A percentile compares a stretch with the other conserved stretches of the same genome.
phyloP scores from a whole-genome alignment of 495 filamentous ascomycete genomes.

The Chaetomium cochliodes region DNA sequence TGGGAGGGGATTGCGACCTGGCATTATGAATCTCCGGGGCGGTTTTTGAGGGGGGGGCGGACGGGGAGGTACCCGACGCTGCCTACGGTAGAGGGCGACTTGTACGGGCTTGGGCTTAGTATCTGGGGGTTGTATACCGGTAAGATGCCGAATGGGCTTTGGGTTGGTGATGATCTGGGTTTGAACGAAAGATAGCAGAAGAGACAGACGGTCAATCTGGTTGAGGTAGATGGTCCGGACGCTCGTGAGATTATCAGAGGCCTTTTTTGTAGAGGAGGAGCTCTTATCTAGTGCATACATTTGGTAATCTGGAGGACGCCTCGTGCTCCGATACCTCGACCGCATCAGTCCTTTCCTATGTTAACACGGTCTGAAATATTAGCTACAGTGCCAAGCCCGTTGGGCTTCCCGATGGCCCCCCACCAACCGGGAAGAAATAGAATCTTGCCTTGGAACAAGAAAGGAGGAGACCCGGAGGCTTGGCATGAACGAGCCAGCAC shows the following conservation, averaged over 20 bases:
- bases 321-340: too few relatives aligned
- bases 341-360: too few relatives aligned
- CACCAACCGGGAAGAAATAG: too few relatives aligned
- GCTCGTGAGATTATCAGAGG: slow-evolving; percentile 12
- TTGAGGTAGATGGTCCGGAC: slow-evolving; percentile 10
- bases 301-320: not conserved
- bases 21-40: slow-evolving; percentile 18
- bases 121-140: slow-evolving; percentile 23
- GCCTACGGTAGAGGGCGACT: slow-evolving; percentile 18
- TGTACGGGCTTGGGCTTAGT: slow-evolving; percentile 19
- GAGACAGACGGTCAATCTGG: slow-evolving; percentile 4
- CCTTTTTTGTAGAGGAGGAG: slow-evolving; percentile 17
- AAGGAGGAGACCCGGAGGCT: too few relatives aligned
- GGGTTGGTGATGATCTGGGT: slow-evolving; percentile 1
- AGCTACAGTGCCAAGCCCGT: too few relatives aligned
- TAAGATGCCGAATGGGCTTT: slow-evolving; percentile 10
- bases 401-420: too few relatives aligned
- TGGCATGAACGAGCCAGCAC: too few relatives aligned
- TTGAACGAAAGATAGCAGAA: slow-evolving; percentile 13
- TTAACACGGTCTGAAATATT: too few relatives aligned
- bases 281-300: slow-evolving; percentile 10
- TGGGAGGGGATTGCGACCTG: slow-evolving; percentile 8
- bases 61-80: slow-evolving; percentile 8
- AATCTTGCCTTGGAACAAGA: too few relatives aligned
- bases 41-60: slow-evolving; percentile 11